phyloP scores from a whole-genome alignment of 352 stramenopile species.

The Phytophthora ramorum region DNA sequence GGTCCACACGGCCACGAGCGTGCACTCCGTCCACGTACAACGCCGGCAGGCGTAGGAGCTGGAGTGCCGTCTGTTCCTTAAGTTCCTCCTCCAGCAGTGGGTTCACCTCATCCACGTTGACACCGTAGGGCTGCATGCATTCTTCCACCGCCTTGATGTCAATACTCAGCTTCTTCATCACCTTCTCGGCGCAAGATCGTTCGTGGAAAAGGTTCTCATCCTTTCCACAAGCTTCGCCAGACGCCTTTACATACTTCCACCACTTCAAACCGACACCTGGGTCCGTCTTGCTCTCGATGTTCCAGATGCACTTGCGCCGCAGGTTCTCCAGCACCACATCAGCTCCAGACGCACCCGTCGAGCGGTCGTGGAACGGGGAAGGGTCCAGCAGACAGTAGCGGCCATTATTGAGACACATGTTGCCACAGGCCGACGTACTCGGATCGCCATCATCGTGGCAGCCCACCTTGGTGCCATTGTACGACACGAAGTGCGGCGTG shows the following conservation, averaged over 20 bases:
- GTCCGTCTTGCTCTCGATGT: slow-evolving; percentile 76
- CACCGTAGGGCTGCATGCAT: slow-evolving; percentile 94
- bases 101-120: slow-evolving; percentile 90
- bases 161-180: slow-evolving; percentile 91
- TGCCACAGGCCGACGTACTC: slow-evolving; percentile 89
- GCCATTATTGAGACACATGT: slow-evolving; percentile 97
- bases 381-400: slow-evolving; percentile 96
- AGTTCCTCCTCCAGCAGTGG: slow-evolving; percentile 92
- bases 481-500: slow-evolving; percentile 96
- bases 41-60: slow-evolving; percentile 93
- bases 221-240: slow-evolving; percentile 86
- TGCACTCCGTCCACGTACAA: slow-evolving; percentile 96
- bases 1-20: slow-evolving; percentile 91
- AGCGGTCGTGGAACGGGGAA: slow-evolving; percentile 94
- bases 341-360: slow-evolving; percentile 91
- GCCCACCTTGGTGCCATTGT: slow-evolving; percentile 93
- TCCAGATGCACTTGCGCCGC: slow-evolving; percentile 96
- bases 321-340: slow-evolving; percentile 96
- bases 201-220: slow-evolving; percentile 89
- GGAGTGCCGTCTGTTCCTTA: slow-evolving; percentile 86
- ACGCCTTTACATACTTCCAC: slow-evolving; percentile 96
- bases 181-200: slow-evolving; percentile 88
- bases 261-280: slow-evolving; percentile 91
- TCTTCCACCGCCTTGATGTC: slow-evolving; percentile 88
- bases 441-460: slow-evolving; percentile 84